These are phyloP conservation scores for Glycine latifolia DNA, from an alignment of 306 rosid genomes.

Conservation along the genomic window DNA sequence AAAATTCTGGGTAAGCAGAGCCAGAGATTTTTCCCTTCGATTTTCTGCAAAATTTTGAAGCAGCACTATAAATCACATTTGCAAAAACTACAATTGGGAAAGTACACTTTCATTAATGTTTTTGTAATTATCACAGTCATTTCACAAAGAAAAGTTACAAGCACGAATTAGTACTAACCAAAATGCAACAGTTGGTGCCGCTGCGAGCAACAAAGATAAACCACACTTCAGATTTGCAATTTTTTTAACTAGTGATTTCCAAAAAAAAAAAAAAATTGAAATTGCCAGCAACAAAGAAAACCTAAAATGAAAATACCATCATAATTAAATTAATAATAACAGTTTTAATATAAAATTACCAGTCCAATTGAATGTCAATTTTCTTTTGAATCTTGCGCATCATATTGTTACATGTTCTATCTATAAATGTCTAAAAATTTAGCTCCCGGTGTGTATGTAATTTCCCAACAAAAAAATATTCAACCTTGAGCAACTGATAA, in stretches of 20 bases:
- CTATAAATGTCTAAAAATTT: background rate
- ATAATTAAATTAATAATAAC: background rate
- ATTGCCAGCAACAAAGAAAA: background rate
- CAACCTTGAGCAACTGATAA: too few relatives aligned
- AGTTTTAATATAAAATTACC: background rate
- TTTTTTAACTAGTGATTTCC: too few relatives aligned
- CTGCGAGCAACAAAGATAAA: background rate
- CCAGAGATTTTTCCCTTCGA: slow-evolving; percentile 87
- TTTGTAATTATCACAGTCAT: background rate
- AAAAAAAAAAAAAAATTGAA: too few relatives aligned
- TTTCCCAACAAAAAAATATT: background rate
- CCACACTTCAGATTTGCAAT: too few relatives aligned
- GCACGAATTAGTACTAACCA: background rate
- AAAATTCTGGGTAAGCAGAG: slow-evolving; percentile 90
- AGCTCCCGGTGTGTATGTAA: background rate
- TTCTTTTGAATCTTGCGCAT: background rate
- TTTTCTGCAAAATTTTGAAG: slow-evolving; percentile 59
- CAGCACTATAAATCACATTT: slow-evolving; percentile 21
- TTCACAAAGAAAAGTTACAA: background rate
- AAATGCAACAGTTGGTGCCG: background rate
- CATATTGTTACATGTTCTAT: background rate
- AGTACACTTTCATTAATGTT: background rate
- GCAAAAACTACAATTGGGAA: background rate
- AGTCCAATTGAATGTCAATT: background rate
- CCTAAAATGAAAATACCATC: background rate